Evolutionary conservation across 2,329 filamentous ascomycete genomes (phyloP).

Genomic region (Hypoxylon sp.): DNA sequence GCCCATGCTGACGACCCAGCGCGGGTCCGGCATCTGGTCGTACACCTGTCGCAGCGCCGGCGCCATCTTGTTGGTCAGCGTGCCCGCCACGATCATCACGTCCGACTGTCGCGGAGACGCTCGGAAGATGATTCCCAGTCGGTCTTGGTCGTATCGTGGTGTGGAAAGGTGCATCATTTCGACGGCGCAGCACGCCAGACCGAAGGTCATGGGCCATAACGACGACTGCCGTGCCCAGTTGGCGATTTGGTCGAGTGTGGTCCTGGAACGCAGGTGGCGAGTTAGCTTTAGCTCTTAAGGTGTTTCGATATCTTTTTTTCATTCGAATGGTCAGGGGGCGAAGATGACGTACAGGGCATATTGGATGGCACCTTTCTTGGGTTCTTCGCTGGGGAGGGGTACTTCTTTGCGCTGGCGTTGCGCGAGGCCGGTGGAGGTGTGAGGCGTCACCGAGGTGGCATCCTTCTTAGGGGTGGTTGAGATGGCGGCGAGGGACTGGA

Average conservation of each 20-base stretch:
- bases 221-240: constrained; percentile 90
- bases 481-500: constrained; percentile 73
- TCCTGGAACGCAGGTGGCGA: constrained; percentile 61
- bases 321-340: not conserved
- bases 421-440: constrained; percentile 68
- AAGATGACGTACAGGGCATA: constrained; percentile 81
- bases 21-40: constrained; percentile 94
- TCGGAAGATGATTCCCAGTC: constrained; percentile 90
- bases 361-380: constrained; percentile 84
- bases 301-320: not conserved
- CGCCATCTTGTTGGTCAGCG: constrained; percentile 96
- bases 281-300: constrained; percentile 24
- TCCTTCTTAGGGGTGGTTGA: constrained; percentile 75
- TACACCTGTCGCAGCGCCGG: constrained; percentile 91
- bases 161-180: constrained; percentile 95
- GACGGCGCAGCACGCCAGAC: constrained; percentile 87
- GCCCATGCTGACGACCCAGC: constrained; percentile 88
- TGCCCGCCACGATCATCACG: constrained; percentile 94
- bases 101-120: constrained; percentile 89
- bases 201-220: constrained; percentile 90
- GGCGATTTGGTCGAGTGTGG: constrained; percentile 81
- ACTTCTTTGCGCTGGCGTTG: constrained; percentile 76
- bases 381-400: constrained; percentile 81
- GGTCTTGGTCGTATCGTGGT: constrained; percentile 89
- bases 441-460: constrained; percentile 68